Percentiles rank a stretch among this genome's conserved stretches.
These are phyloP conservation scores for Incumbomyces lentus DNA, from an alignment of 2,329 filamentous ascomycete genomes.

Conservation along the genomic window DNA sequence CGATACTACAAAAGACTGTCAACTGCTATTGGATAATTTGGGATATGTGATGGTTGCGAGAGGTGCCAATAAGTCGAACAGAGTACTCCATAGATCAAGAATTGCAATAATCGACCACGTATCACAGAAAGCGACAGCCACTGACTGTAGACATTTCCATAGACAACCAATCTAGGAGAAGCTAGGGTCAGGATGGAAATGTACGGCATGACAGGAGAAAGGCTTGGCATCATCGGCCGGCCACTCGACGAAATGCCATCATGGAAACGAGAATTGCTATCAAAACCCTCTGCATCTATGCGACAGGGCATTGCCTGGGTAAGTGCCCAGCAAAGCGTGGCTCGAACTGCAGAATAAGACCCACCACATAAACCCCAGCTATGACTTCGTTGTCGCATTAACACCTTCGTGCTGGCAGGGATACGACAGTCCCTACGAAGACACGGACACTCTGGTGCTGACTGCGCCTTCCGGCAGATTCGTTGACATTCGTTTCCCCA, in stretches of 20 bases:
- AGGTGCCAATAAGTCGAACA: no score
- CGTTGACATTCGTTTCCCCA: slow-evolving; percentile 19
- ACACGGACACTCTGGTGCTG: slow-evolving; percentile 18
- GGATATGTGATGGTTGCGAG: no score
- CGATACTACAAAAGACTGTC: no score
- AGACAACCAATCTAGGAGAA: no score
- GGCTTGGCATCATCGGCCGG: slow-evolving; percentile 15
- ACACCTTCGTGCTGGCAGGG: slow-evolving; percentile 7
- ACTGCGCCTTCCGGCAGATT: slow-evolving; percentile 14
- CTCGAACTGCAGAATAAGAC: no score
- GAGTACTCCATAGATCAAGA: no score
- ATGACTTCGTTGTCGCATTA: neutral
- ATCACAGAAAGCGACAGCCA: no score
- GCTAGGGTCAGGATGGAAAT: slow-evolving; percentile 13
- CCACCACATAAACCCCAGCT: no score
- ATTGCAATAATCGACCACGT: no score
- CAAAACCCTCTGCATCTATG: slow-evolving; percentile 18
- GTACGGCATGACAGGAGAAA: slow-evolving; percentile 18
- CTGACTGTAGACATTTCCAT: no score
- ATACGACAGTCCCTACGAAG: slow-evolving; percentile 17
- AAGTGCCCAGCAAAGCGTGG: slow-evolving; percentile 3
- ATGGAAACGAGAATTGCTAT: slow-evolving; percentile 17
- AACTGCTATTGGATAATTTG: no score
- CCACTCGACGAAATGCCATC: slow-evolving; percentile 7
- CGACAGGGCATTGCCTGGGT: slow-evolving; percentile 19